Conservation (phyloP, 495 filamentous ascomycete genomes). For the Hypoxylon trugodes region DNA sequence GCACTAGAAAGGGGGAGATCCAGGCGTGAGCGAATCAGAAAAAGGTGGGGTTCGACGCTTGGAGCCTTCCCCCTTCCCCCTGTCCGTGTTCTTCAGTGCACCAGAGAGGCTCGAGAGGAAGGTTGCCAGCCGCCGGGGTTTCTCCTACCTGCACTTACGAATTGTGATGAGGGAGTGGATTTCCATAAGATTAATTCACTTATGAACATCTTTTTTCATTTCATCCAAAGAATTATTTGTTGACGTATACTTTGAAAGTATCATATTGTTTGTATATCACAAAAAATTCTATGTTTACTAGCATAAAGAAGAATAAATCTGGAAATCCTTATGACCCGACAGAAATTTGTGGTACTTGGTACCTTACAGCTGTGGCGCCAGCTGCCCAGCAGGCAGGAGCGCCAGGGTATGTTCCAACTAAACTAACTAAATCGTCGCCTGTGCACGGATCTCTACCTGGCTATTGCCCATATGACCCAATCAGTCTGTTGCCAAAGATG, state of each 20-base stretch:
- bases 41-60: slow-evolving; percentile 19
- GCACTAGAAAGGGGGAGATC: slow-evolving; percentile 22
- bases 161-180: neutral
- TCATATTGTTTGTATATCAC: neutral
- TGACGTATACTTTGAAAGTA: neutral
- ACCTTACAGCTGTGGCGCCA: slow-evolving; percentile 27
- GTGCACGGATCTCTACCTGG: slow-evolving; percentile 31
- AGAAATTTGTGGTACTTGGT: slow-evolving; percentile 9
- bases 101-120: slow-evolving; percentile 20
- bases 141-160: neutral
- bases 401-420: slow-evolving; percentile 16
- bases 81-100: slow-evolving; percentile 17
- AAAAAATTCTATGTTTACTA: neutral
- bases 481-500: slow-evolving; percentile 19
- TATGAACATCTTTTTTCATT: neutral
- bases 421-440: slow-evolving; percentile 17
- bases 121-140: slow-evolving; percentile 15
- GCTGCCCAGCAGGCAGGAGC: slow-evolving; percentile 4
- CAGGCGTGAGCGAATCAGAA: slow-evolving; percentile 27
- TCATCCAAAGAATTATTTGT: neutral
- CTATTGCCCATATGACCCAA: slow-evolving; percentile 14
- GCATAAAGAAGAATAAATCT: neutral
- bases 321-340: neutral
- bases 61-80: slow-evolving; percentile 14
- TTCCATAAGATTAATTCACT: neutral